Evolutionary conservation across 805 yeast genomes (phyloP), one percentile per base, ranked within the genome.

Genomic region (Yamadazyma nakazawae): DNA sequence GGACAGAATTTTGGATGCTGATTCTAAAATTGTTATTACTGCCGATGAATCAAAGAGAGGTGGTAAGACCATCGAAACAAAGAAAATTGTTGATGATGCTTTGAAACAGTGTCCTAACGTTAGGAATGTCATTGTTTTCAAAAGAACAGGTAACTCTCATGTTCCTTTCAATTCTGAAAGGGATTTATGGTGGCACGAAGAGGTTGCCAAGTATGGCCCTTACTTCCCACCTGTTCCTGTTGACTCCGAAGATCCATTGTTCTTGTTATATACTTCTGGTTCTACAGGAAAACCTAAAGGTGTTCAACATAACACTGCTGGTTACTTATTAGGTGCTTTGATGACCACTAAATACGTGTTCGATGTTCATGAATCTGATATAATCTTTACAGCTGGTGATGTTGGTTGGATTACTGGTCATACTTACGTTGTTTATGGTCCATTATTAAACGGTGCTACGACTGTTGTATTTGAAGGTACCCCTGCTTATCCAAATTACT

Each of bases 21-120:
- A 82, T 60, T 86, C 89, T 51, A 82, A 81, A 66, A 85, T 88
- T 50, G 85, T 92, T 54, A 88, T 94, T 67, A 92, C 99, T 51
- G 85, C 94, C 58, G 97, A 94, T 69, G 97, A 90, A 71, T 91
- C 95, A 52, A 85, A 84, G 68, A 85, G 98, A 71, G 99, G 98
- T 62, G 96, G 96, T 53, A 92, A 90, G 74, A 81, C 85, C 53
- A 88, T 94, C 58, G 84, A 86, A 63, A 89, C 96, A 60, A 94
- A 92, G 70, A 86, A 85, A 64, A 90, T 94, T 58, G 97, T 92
- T 50, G 98, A 92, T 68, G 97, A 91, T 64, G 98, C 96, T 49
- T 76, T 92, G 60, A 77, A 78, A 69, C 68, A 81, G 60, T 72
- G 92, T 72, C 83, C 87, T 68, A 58, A 71, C 63, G 96, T 94